These are phyloP conservation scores for Begonia peltatifolia DNA, from an alignment of 306 rosid species.

Conservation along the genomic window DNA sequence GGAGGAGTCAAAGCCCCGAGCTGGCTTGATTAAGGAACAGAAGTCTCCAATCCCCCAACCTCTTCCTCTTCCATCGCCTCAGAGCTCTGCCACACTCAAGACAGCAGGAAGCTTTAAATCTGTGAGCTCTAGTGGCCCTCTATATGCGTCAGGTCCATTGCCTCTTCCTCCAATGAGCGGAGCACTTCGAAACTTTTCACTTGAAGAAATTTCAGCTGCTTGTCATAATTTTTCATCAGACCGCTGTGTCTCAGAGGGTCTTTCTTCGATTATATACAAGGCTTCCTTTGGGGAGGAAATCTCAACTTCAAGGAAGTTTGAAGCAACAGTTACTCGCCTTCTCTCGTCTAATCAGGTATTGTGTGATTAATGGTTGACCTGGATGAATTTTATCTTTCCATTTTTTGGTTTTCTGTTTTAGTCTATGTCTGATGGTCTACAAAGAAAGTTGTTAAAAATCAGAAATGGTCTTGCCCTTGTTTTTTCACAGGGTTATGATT, in stretches of 20 bases:
- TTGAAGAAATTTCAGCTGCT: constrained; percentile 70
- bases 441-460: not conserved
- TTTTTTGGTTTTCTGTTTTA: not conserved
- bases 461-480: not conserved
- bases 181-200: constrained; percentile 43
- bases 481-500: not conserved
- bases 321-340: constrained; percentile 88
- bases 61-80: constrained; percentile 93
- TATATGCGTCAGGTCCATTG: constrained; percentile 65
- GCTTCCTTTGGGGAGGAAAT: constrained; percentile 85
- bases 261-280: constrained; percentile 68
- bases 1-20: constrained; percentile 50
- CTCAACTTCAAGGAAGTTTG: constrained; percentile 67
- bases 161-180: constrained; percentile 69
- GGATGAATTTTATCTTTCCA: constrained; percentile 5
- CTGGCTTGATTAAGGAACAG: constrained; percentile 49
- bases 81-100: constrained; percentile 33
- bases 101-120: constrained; percentile 67
- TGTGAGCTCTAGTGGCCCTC: constrained; percentile 54
- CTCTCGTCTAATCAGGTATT: constrained; percentile 72
- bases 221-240: constrained; percentile 78
- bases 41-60: constrained; percentile 63
- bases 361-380: constrained; percentile 1
- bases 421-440: not conserved
- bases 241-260: constrained; percentile 71